Evolutionary conservation across 1,284 basidiomycete species (phyloP), one percentile per base, ranked within the genome.

Genomic region (Ustanciosporium gigantosporum): DNA sequence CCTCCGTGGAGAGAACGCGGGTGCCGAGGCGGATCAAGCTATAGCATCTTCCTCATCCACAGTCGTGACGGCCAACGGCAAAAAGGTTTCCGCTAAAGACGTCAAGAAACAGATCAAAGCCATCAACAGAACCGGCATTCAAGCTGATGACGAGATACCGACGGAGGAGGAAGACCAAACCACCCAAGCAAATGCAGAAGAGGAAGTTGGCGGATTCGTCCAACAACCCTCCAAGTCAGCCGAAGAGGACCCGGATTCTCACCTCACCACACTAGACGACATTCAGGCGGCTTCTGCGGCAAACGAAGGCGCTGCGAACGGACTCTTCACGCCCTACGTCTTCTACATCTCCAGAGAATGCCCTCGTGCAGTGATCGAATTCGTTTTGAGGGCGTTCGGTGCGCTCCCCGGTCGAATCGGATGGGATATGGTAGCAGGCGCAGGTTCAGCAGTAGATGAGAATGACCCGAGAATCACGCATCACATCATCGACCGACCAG

Each of bases 281-380:
- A 80, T 73, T 22, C 66, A 74, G 36, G 53, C 66, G n/a, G 49
- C 60, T 7, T 66, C 61, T 4, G 46, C 56, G 24, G 49, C 50
- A 13, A 55, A 48, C 41, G 65, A 59, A 11, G 60, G 59, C 24
- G 46, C 52, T 2, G 46, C 58, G 32, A 49, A 60, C 36, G 58
- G 34, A 41, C 82, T 98, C 35, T 95, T 98, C 80, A 81, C 87
- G 2, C 86, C 88, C 0, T 97, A 88, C 81, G 89, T 87, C 1
- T 93, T 99, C 81, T 98, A 88, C 83, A 83, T 99, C 40, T 97
- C 95, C 11, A 86, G 95, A 60, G 94, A 97, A 81, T 90, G 88
- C 2, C 90, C 94, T 3, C 85, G 93, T 5, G 83, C 89, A 19
- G 88, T 96, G 55, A 91, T 97, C 80, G 95, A 98, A 79, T 97